Conservation (phyloP, 306 rosid species). For the Trifolium pratense region DNA sequence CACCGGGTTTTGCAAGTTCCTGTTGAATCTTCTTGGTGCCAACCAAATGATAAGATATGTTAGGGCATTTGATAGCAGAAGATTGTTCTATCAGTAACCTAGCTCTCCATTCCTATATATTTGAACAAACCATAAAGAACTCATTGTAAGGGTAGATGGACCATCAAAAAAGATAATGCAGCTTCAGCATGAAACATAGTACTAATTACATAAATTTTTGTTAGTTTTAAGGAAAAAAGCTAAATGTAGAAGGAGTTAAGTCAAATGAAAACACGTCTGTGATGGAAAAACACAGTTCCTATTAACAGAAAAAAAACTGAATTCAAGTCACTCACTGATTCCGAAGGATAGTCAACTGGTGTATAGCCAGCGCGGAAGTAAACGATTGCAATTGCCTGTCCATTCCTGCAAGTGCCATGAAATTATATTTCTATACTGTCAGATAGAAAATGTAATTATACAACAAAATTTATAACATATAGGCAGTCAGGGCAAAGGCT, state of each 20-base stretch:
- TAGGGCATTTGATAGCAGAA: constrained; percentile 89
- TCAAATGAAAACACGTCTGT: constrained; percentile 9
- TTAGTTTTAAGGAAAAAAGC: background rate
- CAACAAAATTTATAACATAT: constrained; percentile 23
- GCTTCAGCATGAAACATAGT: constrained; percentile 5
- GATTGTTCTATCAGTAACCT: constrained; percentile 85
- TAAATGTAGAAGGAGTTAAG: background rate
- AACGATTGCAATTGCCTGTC: constrained; percentile 67
- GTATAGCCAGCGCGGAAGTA: constrained; percentile 91
- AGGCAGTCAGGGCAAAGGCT: constrained; percentile 28
- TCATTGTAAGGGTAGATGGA: background rate
- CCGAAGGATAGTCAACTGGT: constrained; percentile 90
- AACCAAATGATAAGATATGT: constrained; percentile 85
- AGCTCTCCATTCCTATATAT: constrained; percentile 86
- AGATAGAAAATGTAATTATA: constrained; percentile 30
- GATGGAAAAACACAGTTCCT: constrained; percentile 16
- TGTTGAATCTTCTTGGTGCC: constrained; percentile 95
- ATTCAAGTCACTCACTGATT: constrained; percentile 62
- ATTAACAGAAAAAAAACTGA: constrained; percentile 36
- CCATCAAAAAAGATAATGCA: constrained; percentile 2
- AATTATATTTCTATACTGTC: constrained; percentile 22
- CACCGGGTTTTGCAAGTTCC: constrained; percentile 81
- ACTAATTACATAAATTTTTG: background rate
- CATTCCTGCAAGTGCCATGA: constrained; percentile 59
- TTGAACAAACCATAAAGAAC: constrained; percentile 25